Evolutionary conservation across 805 yeast genomes (phyloP), one percentile per base, ranked within the genome.

Genomic region (Ogataea henricii): DNA sequence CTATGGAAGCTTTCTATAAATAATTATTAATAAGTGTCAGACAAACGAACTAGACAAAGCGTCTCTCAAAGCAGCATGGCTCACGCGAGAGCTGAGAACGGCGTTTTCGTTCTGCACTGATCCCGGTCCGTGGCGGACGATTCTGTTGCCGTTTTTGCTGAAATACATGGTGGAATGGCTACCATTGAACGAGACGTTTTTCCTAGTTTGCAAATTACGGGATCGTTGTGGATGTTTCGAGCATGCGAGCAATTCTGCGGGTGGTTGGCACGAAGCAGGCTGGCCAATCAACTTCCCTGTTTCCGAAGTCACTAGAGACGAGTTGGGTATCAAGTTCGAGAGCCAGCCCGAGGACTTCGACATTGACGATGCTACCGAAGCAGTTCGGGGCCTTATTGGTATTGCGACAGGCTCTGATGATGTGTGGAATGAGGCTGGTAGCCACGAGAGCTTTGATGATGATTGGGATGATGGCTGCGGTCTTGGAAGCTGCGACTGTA

Each of bases 61-160:
- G 33, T 77, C 81, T 47, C 70, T 59, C 16, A 77, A 57, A 1
- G 79, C 75, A n/a, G 71, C 67, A 53, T 71, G 78, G 49, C 79
- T 77, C 23, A 78, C 70, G 38, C 73, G 65, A 10, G 74, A 63
- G 35, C 62, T 61, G n/a, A 64, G 40, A 17, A 67, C 71, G 6
- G 73, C 72, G 32, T 57, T 64, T 16, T 57, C 54, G 43, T 65
- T 65, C 48, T 71, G 64, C 4, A 59, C 61, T 1, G 76, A 69
- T 3, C 69, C 66, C 18, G 66, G 66, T 0, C 81, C 81, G 54
- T 78, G 80, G 18, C 68, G 63, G 17, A 76, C 62, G 6, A 69
- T 66, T 45, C 60, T 64, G 4, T 72, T 66, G 30, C 71, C 71
- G 46, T 76, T 74, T 7, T 72, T 73, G 12, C 74, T 72, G 10